Percentiles rank a stretch among this genome's conserved stretches.
These are phyloP conservation scores for Amanita molliuscula DNA, from an alignment of 768 basidiomycete genomes.

Conservation along the genomic window DNA sequence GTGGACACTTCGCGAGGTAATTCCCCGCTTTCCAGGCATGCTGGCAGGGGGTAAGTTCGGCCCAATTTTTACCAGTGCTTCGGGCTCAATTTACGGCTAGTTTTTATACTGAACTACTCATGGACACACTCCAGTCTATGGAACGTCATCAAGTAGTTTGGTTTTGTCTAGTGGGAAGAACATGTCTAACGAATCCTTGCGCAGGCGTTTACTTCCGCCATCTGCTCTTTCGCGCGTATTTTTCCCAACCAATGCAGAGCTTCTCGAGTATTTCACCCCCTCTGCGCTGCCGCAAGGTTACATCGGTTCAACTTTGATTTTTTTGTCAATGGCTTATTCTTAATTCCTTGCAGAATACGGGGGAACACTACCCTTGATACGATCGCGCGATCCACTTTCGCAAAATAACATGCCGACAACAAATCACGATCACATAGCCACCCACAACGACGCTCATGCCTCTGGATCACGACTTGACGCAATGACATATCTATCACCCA, in stretches of 20 bases:
- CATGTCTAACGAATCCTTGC: not conserved
- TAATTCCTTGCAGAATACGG: slow-evolving; percentile 47
- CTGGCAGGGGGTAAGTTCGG: slow-evolving; percentile 50
- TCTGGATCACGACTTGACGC: slow-evolving; percentile 10
- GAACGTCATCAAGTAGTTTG: slow-evolving; percentile 50
- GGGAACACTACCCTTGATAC: slow-evolving; percentile 44
- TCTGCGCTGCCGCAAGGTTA: slow-evolving; percentile 50
- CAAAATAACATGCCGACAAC: slow-evolving; percentile 13
- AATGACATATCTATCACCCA: slow-evolving; percentile 33
- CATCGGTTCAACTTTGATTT: slow-evolving; percentile 7
- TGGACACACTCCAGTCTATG: slow-evolving; percentile 66
- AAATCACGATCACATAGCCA: slow-evolving; percentile 4
- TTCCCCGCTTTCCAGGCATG: slow-evolving; percentile 69
- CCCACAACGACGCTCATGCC: slow-evolving; percentile 8
- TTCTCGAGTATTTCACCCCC: slow-evolving; percentile 44
- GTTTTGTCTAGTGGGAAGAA: slow-evolving; percentile 2
- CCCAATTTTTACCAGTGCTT: not conserved
- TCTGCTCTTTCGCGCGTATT: slow-evolving; percentile 51
- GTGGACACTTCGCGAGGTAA: slow-evolving; percentile 56
- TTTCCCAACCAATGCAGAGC: slow-evolving; percentile 48
- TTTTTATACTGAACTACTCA: slow-evolving; percentile 64
- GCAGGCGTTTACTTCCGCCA: slow-evolving; percentile 52
- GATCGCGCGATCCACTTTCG: slow-evolving; percentile 40
- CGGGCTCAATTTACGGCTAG: slow-evolving; percentile 22
- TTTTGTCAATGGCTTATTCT: slow-evolving; percentile 7